Evolutionary conservation across 2,329 filamentous ascomycete species (phyloP), one percentile per base, ranked within the genome.

Genomic region (Dryadomyces quercus-mongolicae): DNA sequence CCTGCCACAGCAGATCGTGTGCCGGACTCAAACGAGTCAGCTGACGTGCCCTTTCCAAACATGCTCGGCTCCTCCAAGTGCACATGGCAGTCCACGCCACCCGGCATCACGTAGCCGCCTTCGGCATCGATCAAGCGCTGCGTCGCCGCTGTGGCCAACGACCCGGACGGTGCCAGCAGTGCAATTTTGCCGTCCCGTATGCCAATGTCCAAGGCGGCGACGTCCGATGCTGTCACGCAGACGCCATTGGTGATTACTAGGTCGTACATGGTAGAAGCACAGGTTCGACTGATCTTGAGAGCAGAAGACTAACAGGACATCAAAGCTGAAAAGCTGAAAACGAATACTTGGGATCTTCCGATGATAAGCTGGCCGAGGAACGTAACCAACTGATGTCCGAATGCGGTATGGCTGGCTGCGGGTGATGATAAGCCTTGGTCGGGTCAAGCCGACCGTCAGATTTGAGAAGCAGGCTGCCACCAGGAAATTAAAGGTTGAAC

Each of bases 1-100:
- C 79, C 78, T 2, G 76, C 77, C 53, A 82, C 70, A 5, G 78
- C 79, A 21, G 71, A 75, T 9, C 78, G 69, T 0, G 76, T 75
- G 0, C 78, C 78, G 18, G 58, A 52, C 53, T 62, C 63, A 46
- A 61, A 70, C 18, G 59, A 67, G 59, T 71, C 69, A 15, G 64
- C 60, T 4, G 65, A 66, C 5, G 58, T 58, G 2, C 65, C 63
- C 54, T 64, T 63, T 47, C 65, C 64, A 42, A 69, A 67, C 59
- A 69, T 58, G 51, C 61, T 65, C 13, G 67, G 68, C 60, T 71
- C 68, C 53, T 70, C 59, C n/a, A 72, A 63, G 53, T 71, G 69
- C 0, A 71, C 70, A 53, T 71, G 66, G 48, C 62, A 65, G 59
- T 72, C 70, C 4, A 72, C 62, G n/a, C 70, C 69, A 3, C 69